Evolutionary conservation across 345 rosid species (phyloP).

Genomic region (Camelina laxa): DNA sequence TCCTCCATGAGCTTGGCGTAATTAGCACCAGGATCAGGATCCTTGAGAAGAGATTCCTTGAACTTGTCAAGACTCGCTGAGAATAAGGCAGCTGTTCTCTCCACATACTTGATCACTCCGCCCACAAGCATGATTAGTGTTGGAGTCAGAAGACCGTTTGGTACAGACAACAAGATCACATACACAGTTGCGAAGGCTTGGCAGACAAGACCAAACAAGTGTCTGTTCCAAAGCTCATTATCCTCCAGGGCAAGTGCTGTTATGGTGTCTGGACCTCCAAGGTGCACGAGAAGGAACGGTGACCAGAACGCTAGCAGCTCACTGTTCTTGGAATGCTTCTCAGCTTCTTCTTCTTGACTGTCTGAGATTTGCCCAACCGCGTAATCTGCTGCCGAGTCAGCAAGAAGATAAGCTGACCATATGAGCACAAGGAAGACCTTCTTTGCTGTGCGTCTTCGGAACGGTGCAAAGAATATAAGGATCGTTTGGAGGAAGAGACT

Average conservation of each 20-base stretch:
- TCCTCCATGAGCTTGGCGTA: conserved; percentile 46
- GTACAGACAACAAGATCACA: conserved; percentile 44
- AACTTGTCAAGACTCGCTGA: conserved; percentile 50
- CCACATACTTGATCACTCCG: conserved; percentile 53
- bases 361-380: conserved; percentile 48
- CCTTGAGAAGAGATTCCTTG: conserved; percentile 38
- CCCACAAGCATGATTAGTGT: conserved; percentile 39
- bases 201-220: conserved; percentile 42
- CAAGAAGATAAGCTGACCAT: conserved; percentile 49
- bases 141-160: conserved; percentile 30
- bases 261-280: conserved; percentile 52
- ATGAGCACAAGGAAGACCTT: conserved; percentile 46
- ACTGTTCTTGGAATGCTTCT: background rate
- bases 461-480: conserved; percentile 59
- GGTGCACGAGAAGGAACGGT: conserved; percentile 50
- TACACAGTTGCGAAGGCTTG: conserved; percentile 43
- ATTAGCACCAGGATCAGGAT: conserved; percentile 42
- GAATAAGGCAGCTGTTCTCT: conserved; percentile 50
- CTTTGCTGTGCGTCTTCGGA: conserved; percentile 50
- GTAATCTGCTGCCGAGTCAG: conserved; percentile 47
- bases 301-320: conserved; percentile 45
- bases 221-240: conserved; percentile 48
- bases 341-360: conserved; percentile 33
- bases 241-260: conserved; percentile 51
- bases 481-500: conserved; percentile 64